Evolutionary conservation across 23 red algal genomes (phyloP).

Genomic region (Chondrus crispus): DNA sequence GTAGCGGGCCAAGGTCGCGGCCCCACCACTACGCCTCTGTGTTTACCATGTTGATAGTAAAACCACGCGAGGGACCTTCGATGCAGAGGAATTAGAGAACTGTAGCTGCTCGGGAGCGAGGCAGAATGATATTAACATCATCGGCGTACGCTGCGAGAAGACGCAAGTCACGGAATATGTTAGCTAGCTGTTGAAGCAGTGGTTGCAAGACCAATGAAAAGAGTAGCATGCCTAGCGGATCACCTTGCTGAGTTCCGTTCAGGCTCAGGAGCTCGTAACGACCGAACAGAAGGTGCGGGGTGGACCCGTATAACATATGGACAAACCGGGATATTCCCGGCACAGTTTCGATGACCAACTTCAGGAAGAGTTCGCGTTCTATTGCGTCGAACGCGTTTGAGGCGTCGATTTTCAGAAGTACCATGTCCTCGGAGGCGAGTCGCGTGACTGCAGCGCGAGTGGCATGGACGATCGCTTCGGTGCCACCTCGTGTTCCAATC

Average conservation of each 20-base stretch:
- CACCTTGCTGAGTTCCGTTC: constrained; percentile 11
- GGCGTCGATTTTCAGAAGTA: neutral
- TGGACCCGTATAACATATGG: too few species aligned
- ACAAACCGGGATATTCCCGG: constrained; percentile 4
- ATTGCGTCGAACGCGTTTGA: neutral
- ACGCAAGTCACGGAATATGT: neutral
- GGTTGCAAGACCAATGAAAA: neutral
- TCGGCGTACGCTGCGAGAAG: neutral
- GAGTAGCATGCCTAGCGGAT: neutral
- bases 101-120: neutral
- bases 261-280: neutral
- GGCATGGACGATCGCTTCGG: neutral
- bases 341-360: neutral
- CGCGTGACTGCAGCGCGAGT: neutral
- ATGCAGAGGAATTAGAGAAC: neutral
- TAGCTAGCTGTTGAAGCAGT: neutral
- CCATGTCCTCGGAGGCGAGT: neutral
- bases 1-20: neutral
- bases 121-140: neutral
- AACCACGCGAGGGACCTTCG: neutral
- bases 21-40: neutral
- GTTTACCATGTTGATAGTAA: neutral
- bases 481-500: neutral
- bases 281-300: too few species aligned
- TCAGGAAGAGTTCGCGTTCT: neutral